phyloP scores from a whole-genome alignment of 768 basidiomycete species.

The Leccinum ochraceum region DNA sequence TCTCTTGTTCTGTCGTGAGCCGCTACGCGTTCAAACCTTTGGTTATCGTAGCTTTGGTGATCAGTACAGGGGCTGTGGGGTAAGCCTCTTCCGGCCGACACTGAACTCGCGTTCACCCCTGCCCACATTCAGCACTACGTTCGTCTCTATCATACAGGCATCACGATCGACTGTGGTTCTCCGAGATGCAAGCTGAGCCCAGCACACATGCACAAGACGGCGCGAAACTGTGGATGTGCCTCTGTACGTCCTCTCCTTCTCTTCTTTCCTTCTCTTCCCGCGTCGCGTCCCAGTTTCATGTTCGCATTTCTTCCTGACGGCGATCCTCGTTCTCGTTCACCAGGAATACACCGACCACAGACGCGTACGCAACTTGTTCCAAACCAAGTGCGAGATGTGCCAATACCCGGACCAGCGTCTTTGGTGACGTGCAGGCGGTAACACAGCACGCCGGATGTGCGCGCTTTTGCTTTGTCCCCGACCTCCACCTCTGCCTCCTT shows the following conservation, averaged over 20 bases:
- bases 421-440: conserved; percentile 16
- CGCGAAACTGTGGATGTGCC: conserved; percentile 58
- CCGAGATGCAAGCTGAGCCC: conserved; percentile 53
- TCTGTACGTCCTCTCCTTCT: conserved; percentile 29
- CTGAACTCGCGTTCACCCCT: conserved; percentile 4
- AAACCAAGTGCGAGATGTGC: conserved; percentile 62
- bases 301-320: conserved; percentile 2
- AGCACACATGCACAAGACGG: conserved; percentile 59
- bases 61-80: conserved; percentile 45
- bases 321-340: not conserved
- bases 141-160: conserved; percentile 61
- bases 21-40: conserved; percentile 11
- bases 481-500: conserved; percentile 2
- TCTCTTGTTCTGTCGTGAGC: conserved; percentile 6
- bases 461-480: not conserved
- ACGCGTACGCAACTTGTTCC: conserved; percentile 65
- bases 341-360: conserved; percentile 49
- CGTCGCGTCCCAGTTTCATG: not conserved
- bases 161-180: conserved; percentile 53
- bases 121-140: conserved; percentile 56
- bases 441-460: not conserved
- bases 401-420: conserved; percentile 34
- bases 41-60: conserved; percentile 37
- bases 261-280: not conserved
- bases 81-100: conserved; percentile 19